Base-by-base conservation (phyloP, 208 protist species). In the Leishmania mexicana region DNA sequence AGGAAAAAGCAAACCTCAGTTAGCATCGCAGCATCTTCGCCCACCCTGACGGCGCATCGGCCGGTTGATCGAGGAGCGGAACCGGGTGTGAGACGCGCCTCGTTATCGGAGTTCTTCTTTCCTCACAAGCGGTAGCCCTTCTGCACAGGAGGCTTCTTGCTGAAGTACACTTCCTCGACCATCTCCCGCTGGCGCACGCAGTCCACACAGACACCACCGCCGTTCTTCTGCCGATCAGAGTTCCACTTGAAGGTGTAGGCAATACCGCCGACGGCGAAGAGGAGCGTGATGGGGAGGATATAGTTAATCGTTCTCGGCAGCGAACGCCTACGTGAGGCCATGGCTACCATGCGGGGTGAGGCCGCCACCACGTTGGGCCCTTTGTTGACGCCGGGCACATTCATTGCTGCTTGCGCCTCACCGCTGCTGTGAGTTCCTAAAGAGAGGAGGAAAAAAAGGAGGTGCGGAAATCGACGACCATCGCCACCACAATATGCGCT, bases 181-280 rank as follows among this genome's bases (percentile, higher is more conserved):
- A 97, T 97, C 81, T 94, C 91, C n/a, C 89, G 85, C 83, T 97
- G 94, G 11, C 92, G 92, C 42, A 81, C 89, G 71, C 94, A 97
- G 83, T 95, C 90, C 17, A 97, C 78, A 81, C 94, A 97, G 17
- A 96, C 80, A 78, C 94, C 95, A 38, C 87, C 82, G 45, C 91
- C 92, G 17, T 89, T 83, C 83, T 94, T 92, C 74, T 90, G 81
- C 35, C 94, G 86, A 47, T 97, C 83, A 35, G 86, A 77, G 76
- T 89, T 92, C 92, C 91, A 96, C 80, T 88, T 88, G 81, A 89
- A 93, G 7, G 92, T 93, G 81, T 89, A 96, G 70, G 76, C 83
- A 70, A 95, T 94, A 24, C 94, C 89, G 38, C 86, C 83, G 7
- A 92, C 8, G 0, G 91, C 75, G 71, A 97, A 97, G 57, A 95